A percentile compares a stretch with the other conserved stretches of the same genome.
These are phyloP conservation scores for Aspergillus versicolor DNA, from an alignment of 2,329 filamentous ascomycete species.

Conservation along the genomic window DNA sequence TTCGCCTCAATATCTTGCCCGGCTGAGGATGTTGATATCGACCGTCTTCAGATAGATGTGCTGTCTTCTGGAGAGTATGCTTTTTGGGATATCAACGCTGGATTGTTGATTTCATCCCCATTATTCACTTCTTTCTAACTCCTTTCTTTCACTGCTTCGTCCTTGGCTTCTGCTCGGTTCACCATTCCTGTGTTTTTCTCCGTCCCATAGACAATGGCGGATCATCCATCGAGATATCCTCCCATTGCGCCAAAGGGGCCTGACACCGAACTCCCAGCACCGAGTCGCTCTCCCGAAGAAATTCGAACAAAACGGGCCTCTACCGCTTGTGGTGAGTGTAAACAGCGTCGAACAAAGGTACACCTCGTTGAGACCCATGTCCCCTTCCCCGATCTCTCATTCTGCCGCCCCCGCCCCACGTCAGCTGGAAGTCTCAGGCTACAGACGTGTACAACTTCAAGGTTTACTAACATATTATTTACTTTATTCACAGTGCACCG, in stretches of 20 bases:
- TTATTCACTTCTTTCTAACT: background rate
- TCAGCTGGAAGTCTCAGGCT: no score
- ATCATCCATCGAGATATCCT: constrained; percentile 26
- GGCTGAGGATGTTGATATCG: constrained; percentile 10
- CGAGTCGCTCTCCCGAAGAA: constrained; percentile 27
- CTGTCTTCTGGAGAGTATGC: constrained; percentile 14
- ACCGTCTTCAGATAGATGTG: constrained; percentile 13
- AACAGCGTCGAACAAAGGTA: constrained; percentile 40
- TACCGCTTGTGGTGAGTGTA: constrained; percentile 38
- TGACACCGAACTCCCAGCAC: constrained; percentile 17
- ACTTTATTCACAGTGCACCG: constrained; percentile 27
- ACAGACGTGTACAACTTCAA: background rate
- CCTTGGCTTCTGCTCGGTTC: background rate
- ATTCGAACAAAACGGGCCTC: constrained; percentile 35
- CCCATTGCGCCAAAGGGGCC: constrained; percentile 32
- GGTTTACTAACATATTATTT: background rate
- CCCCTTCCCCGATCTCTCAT: background rate
- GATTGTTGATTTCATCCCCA: constrained; percentile 4
- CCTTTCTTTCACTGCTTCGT: constrained; percentile 2
- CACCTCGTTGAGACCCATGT: background rate
- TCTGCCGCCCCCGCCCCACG: background rate
- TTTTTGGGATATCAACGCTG: constrained; percentile 1
- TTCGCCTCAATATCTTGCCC: background rate
- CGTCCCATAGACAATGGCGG: constrained; percentile 25
- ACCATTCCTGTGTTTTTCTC: background rate